A percentile compares a stretch with the other conserved stretches of the same genome.
phyloP scores from a whole-genome alignment of 352 stramenopile species.

The Blastocystis sp. region DNA sequence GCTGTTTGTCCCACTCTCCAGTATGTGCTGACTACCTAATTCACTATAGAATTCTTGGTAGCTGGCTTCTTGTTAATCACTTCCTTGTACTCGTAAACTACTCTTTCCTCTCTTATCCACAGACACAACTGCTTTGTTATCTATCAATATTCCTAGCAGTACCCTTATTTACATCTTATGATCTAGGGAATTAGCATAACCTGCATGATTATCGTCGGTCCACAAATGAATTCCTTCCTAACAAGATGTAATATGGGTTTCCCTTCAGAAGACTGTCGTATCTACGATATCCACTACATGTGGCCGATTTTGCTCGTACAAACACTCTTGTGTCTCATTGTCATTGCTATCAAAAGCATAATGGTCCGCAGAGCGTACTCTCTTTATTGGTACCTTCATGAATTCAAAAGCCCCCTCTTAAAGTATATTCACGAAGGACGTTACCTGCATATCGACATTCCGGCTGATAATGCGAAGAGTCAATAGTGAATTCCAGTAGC shows the following conservation, averaged over 20 bases:
- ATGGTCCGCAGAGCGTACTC: neutral
- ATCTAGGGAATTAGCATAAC: neutral
- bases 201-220: neutral
- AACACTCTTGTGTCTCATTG: conserved; percentile 5
- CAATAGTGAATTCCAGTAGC: neutral
- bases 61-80: conserved; percentile 7
- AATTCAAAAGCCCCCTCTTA: conserved; percentile 7
- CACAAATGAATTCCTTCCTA: conserved; percentile 29
- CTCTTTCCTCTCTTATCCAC: no score
- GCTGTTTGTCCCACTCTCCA: neutral
- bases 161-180: neutral
- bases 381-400: neutral
- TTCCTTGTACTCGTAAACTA: conserved; percentile 2
- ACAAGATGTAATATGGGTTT: neutral
- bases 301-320: conserved; percentile 14
- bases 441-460: neutral
- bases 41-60: neutral
- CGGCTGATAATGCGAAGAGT: neutral
- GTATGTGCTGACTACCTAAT: neutral
- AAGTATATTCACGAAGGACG: neutral
- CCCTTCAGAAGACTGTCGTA: conserved; percentile 19
- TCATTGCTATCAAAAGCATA: neutral
- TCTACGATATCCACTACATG: conserved; percentile 49
- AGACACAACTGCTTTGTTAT: neutral
- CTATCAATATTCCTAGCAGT: neutral